Percentiles rank a stretch among this genome's conserved stretches.
These are phyloP conservation scores for Thyridium curvatum DNA, from an alignment of 2,329 filamentous ascomycete genomes.

Conservation along the genomic window DNA sequence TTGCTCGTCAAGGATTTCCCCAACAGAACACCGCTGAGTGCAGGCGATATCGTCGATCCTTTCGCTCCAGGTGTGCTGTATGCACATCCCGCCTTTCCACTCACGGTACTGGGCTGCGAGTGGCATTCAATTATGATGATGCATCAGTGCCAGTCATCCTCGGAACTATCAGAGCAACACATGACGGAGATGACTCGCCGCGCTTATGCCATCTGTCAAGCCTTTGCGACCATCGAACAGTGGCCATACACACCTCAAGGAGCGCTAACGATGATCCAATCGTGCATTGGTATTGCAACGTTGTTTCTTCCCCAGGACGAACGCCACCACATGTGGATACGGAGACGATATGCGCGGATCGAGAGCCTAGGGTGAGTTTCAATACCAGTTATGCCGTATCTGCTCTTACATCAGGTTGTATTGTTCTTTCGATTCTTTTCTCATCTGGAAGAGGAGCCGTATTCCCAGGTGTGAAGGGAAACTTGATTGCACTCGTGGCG, in stretches of 20 bases:
- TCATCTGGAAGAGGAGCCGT: too few relatives aligned
- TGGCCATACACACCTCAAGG: constrained; percentile 68
- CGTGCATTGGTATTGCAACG: constrained; percentile 67
- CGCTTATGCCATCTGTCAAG: constrained; percentile 65
- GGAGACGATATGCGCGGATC: constrained; percentile 69
- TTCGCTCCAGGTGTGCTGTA: constrained; percentile 66
- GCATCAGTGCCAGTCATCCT: constrained; percentile 68
- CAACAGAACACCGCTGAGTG: constrained; percentile 40
- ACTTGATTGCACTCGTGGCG: too few relatives aligned
- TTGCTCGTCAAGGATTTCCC: constrained; percentile 60
- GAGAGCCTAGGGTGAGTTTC: constrained; percentile 71
- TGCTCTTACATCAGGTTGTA: too few relatives aligned
- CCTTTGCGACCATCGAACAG: constrained; percentile 71
- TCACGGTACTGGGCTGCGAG: constrained; percentile 70
- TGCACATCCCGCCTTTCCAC: constrained; percentile 61
- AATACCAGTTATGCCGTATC: too few relatives aligned
- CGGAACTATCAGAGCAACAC: constrained; percentile 18
- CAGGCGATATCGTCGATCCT: constrained; percentile 67
- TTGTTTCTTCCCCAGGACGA: constrained; percentile 74
- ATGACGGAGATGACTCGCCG: constrained; percentile 48
- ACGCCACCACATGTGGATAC: constrained; percentile 70
- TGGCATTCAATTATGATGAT: constrained; percentile 75
- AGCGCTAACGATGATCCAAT: constrained; percentile 65
- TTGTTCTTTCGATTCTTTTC: too few relatives aligned
- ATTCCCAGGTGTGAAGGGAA: too few relatives aligned